Evolutionary conservation across 2,329 filamentous ascomycete genomes (phyloP), one percentile per base, ranked within the genome.

Genomic region (Penicillium sp.): DNA sequence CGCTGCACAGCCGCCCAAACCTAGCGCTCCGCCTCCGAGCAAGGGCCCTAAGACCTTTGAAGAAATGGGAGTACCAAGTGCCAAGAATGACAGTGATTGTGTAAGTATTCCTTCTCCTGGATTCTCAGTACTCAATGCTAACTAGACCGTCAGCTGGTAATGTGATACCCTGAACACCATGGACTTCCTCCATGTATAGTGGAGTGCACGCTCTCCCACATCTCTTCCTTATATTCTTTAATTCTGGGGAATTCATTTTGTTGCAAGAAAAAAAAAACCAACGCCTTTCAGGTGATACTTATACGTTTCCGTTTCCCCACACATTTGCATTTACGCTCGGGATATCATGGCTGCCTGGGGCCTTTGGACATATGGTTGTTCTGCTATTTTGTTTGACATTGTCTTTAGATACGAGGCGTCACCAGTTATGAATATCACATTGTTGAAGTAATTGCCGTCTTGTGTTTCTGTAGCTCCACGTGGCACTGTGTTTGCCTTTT

Each of bases 31-130:
- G 54, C 61, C 84, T 31, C 61, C 84, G 29, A 83, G 82, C 49
- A 90, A 92, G 71, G 95, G 93, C 11, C 93, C 95, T 1, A 91
- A 95, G 67, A 98, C 95, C 0, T 99, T 99, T 74, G 93, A 97
- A 72, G 93, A 96, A 72, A 99, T 99, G 95, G 95, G 95, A 39
- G 93, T 99, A 66, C 91, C 92, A 7, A 84, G 87, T 68, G 87
- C 83, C 48, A 93, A 95, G 75, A 84, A 88, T 60, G 90, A 96
- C n/a, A 85, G 85, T 64, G 93, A 98, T 76, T 99, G 93, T 80
- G 93, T 97, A 86, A 79, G 84, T 80, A 22, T 55, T 35, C 33
- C 3, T 31, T 19, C 33, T 16, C 33, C 31, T 22, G 39, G 39
- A 42, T 37, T 37, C 21, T 24, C 29, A 19, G 8, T 19, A 3